These are phyloP conservation scores for Calonectria crousiana DNA, from an alignment of 2,329 filamentous ascomycete genomes.

Conservation along the genomic window DNA sequence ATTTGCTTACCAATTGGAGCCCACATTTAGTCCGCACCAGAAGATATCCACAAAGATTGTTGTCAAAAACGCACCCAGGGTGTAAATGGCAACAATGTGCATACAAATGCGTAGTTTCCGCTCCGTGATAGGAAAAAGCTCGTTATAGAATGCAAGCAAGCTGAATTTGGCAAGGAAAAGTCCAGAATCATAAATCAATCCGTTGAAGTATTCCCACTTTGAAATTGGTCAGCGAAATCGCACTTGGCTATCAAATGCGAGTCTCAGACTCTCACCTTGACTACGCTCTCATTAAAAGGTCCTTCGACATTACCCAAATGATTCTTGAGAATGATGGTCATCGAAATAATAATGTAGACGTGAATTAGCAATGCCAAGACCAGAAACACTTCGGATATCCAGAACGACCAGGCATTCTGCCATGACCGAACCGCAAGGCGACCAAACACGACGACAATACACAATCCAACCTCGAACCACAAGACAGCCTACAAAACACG, in stretches of 20 bases:
- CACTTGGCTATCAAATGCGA: too few relatives aligned
- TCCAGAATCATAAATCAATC: not conserved
- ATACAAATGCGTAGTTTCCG: not conserved
- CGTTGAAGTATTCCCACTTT: not conserved
- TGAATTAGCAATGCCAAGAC: not conserved
- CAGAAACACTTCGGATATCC: not conserved
- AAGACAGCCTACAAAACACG: not conserved
- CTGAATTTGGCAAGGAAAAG: not conserved
- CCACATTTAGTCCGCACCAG: not conserved
- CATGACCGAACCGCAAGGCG: not conserved
- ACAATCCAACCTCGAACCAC: not conserved
- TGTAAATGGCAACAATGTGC: not conserved
- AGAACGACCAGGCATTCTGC: not conserved
- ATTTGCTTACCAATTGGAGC: not conserved
- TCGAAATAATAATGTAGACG: not conserved
- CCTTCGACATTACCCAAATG: too few relatives aligned
- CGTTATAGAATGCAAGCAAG: not conserved
- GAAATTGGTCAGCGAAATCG: not conserved
- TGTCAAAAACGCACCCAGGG: not conserved
- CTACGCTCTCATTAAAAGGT: too few relatives aligned
- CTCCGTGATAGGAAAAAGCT: not conserved
- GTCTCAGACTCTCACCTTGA: not conserved
- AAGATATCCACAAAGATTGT: not conserved
- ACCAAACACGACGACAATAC: not conserved
- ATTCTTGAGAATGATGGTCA: not conserved